Percentiles rank a stretch among this genome's conserved stretches.
Evolutionary conservation across 768 basidiomycete species (phyloP).

Genomic region (Daedaleopsis sinensis): DNA sequence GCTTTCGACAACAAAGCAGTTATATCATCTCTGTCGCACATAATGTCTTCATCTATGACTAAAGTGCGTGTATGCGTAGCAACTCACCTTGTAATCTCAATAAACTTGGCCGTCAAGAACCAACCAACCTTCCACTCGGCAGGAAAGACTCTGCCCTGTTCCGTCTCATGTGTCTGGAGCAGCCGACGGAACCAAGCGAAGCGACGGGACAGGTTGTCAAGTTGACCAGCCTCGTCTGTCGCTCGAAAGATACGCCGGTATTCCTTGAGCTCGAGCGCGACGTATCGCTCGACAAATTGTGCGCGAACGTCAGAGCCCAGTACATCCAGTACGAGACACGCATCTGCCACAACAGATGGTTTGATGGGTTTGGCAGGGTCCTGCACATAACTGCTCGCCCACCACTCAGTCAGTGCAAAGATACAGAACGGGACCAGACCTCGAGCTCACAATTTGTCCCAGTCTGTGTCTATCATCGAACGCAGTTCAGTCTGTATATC

Average conservation of each 20-base stretch:
- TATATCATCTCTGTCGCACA: slow-evolving; percentile 72
- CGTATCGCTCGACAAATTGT: slow-evolving; percentile 86
- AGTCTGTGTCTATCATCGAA: slow-evolving; percentile 82
- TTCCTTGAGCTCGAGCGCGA: slow-evolving; percentile 88
- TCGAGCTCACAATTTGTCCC: slow-evolving; percentile 83
- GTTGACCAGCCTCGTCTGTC: slow-evolving; percentile 92
- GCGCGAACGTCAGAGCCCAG: slow-evolving; percentile 82
- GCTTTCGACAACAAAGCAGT: slow-evolving; percentile 79
- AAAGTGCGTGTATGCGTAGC: not conserved
- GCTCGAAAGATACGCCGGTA: slow-evolving; percentile 95
- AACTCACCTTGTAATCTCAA: slow-evolving; percentile 84
- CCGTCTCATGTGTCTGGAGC: slow-evolving; percentile 84
- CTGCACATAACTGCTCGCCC: slow-evolving; percentile 70
- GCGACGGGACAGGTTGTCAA: slow-evolving; percentile 91
- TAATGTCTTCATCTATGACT: not conserved
- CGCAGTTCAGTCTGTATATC: slow-evolving; percentile 84
- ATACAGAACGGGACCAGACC: not conserved
- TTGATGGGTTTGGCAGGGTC: slow-evolving; percentile 69
- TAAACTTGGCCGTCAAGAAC: slow-evolving; percentile 80
- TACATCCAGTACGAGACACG: slow-evolving; percentile 88
- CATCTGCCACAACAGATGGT: slow-evolving; percentile 69
- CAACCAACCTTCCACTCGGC: slow-evolving; percentile 84
- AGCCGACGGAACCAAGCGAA: slow-evolving; percentile 95
- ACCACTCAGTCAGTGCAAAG: not conserved
- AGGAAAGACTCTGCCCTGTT: slow-evolving; percentile 84